Conservation (phyloP, 2,329 filamentous ascomycete genomes). For the Bimuria novae-zelandiae region DNA sequence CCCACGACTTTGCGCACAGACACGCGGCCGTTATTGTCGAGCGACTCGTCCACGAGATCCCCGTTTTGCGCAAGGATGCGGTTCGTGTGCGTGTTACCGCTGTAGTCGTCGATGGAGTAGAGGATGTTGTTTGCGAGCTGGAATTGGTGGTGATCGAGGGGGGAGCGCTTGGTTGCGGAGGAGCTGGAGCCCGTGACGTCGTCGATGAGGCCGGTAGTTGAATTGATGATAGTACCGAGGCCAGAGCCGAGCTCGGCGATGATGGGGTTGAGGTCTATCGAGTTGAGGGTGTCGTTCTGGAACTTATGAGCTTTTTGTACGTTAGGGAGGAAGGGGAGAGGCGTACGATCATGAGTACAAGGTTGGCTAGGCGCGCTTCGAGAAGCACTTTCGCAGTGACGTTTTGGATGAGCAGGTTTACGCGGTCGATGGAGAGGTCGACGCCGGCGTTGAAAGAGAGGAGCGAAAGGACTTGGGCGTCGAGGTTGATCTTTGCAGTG, state of each 20-base stretch:
- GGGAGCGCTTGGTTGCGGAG: slow-evolving; percentile 28
- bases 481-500: slow-evolving; percentile 64
- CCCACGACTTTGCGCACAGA: slow-evolving; percentile 53
- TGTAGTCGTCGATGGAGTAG: slow-evolving; percentile 65
- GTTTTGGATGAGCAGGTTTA: slow-evolving; percentile 62
- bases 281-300: slow-evolving; percentile 58
- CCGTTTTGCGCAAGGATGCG: slow-evolving; percentile 61
- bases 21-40: slow-evolving; percentile 60
- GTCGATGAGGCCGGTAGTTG: slow-evolving; percentile 32
- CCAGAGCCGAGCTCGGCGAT: slow-evolving; percentile 60
- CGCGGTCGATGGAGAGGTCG: slow-evolving; percentile 61
- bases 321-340: neutral
- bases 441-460: slow-evolving; percentile 66
- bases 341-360: slow-evolving; percentile 59
- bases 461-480: slow-evolving; percentile 62
- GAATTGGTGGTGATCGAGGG: slow-evolving; percentile 45
- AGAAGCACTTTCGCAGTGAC: slow-evolving; percentile 63
- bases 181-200: slow-evolving; percentile 25
- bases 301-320: neutral
- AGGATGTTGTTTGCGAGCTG: slow-evolving; percentile 62
- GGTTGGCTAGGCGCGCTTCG: slow-evolving; percentile 63
- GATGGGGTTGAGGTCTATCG: slow-evolving; percentile 65
- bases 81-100: slow-evolving; percentile 59
- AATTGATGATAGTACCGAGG: slow-evolving; percentile 55
- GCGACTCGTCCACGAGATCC: slow-evolving; percentile 57